Evolutionary conservation across 768 basidiomycete species (phyloP).

Genomic region (Trametopsis cervina): DNA sequence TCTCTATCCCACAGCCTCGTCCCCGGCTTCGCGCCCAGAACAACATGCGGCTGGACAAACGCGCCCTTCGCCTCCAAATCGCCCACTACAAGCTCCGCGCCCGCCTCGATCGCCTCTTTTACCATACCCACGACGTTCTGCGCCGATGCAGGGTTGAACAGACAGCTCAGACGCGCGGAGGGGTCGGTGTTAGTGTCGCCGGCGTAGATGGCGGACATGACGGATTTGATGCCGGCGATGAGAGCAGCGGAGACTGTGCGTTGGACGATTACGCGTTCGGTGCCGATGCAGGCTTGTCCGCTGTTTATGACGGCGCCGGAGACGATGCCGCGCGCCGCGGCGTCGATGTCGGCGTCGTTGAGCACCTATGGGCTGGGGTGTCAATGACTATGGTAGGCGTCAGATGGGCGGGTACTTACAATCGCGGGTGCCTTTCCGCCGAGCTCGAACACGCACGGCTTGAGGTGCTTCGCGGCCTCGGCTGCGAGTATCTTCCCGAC

Average conservation of each 20-base stretch:
- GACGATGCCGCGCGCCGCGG: conserved; percentile 44
- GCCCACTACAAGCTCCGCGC: conserved; percentile 40
- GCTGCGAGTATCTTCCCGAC: conserved; percentile 47
- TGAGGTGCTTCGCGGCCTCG: conserved; percentile 49
- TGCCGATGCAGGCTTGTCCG: conserved; percentile 54
- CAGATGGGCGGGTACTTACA: neutral
- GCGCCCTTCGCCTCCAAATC: conserved; percentile 35
- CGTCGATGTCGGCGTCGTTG: conserved; percentile 43
- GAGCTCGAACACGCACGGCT: conserved; percentile 49
- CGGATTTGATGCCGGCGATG: conserved; percentile 28
- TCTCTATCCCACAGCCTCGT: conserved; percentile 49
- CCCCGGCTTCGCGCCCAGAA: conserved; percentile 38
- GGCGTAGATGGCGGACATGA: conserved; percentile 29
- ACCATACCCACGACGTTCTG: conserved; percentile 37
- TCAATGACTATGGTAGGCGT: neutral
- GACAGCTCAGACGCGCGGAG: conserved; percentile 25
- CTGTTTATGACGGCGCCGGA: conserved; percentile 39
- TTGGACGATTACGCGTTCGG: conserved; percentile 51
- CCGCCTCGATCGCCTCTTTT: conserved; percentile 34
- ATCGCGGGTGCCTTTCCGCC: conserved; percentile 35
- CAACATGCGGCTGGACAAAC: conserved; percentile 42
- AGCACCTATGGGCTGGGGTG: conserved; percentile 31
- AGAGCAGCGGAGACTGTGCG: conserved; percentile 31
- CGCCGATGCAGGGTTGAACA: conserved; percentile 40
- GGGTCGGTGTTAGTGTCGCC: conserved; percentile 25